Conservation (phyloP, 2,329 filamentous ascomycete genomes). For the Venturia pyrina region DNA sequence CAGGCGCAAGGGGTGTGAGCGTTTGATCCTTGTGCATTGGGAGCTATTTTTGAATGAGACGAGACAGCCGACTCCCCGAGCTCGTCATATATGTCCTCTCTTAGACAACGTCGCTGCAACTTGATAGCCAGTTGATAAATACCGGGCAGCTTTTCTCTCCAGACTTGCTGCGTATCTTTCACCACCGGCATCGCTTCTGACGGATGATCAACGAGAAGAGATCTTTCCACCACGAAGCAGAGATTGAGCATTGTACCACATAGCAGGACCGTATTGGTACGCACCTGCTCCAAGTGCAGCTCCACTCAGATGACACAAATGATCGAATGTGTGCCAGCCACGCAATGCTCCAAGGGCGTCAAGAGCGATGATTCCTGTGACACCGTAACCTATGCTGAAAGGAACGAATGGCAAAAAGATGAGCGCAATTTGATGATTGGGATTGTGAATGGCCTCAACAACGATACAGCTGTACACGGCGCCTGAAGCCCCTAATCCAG, state of each 20-base stretch:
- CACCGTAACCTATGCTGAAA: background rate
- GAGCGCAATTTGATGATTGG: background rate
- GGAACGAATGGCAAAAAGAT: background rate
- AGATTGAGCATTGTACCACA: background rate
- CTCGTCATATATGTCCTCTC: no score
- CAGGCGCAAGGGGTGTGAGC: no score
- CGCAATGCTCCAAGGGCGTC: background rate
- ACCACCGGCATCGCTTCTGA: no score
- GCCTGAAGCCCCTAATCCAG: background rate
- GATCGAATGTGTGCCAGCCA: background rate
- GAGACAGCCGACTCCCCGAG: no score
- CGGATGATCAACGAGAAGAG: background rate
- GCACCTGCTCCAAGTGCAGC: background rate
- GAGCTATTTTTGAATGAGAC: no score
- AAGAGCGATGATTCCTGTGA: background rate
- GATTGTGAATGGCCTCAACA: background rate
- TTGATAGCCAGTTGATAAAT: no score
- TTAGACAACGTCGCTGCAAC: no score
- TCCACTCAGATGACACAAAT: constrained; percentile 4
- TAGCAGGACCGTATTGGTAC: background rate
- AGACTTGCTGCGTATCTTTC: no score
- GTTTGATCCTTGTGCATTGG: no score
- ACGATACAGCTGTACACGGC: background rate
- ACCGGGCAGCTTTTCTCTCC: no score
- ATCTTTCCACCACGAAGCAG: background rate